Percentiles rank a stretch among this genome's conserved stretches.
phyloP scores from a whole-genome alignment of 441 rosid species.

The Euphorbia schlechtendalii region DNA sequence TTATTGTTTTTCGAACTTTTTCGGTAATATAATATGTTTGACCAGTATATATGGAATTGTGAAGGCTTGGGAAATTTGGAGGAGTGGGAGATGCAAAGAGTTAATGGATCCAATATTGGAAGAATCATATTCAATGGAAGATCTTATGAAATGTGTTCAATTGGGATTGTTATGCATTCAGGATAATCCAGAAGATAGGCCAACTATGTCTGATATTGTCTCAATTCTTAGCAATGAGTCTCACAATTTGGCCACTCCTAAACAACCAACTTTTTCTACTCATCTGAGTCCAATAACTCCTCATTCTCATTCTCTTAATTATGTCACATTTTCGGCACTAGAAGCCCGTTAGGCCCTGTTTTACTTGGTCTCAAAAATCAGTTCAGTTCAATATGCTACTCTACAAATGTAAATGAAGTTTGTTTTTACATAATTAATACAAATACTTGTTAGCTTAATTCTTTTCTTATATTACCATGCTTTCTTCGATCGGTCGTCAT shows the following conservation, averaged over 20 bases:
- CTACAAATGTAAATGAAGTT: no score
- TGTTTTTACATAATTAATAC: no score
- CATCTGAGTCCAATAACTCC: not conserved
- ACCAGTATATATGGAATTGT: not conserved
- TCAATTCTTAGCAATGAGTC: not conserved
- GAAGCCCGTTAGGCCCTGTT: not conserved
- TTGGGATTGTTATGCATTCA: not conserved
- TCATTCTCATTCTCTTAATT: not conserved
- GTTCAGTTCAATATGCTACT: no score
- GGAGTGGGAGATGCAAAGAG: not conserved
- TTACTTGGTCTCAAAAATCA: no score
- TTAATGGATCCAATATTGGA: not conserved
- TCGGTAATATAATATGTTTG: no score
- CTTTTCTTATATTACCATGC: no score
- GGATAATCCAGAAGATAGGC: conserved; percentile 8
- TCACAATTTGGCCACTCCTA: not conserved
- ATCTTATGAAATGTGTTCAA: not conserved
- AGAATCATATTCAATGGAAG: not conserved
- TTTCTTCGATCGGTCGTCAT: no score
- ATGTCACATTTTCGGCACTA: not conserved
- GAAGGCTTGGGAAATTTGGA: conserved; percentile 7
- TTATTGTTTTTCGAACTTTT: no score
- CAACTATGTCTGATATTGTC: not conserved
- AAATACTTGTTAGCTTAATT: no score
- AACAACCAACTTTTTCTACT: not conserved